Evolutionary conservation across 1,284 basidiomycete genomes (phyloP), one percentile per base, ranked within the genome.

Genomic region (Inonotus hispidus): DNA sequence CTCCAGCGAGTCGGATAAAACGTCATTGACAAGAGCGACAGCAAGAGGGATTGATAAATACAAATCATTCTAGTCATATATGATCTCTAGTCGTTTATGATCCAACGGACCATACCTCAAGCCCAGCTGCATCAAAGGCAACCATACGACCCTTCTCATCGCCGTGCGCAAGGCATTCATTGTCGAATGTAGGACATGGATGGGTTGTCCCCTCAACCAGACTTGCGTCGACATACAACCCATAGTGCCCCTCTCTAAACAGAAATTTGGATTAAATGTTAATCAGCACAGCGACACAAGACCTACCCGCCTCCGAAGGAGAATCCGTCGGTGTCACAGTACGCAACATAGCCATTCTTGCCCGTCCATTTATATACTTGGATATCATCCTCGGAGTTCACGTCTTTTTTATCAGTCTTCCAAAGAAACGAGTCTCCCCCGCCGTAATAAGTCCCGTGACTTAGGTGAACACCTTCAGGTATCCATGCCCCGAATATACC

Each of bases 241-340:
- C 96, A 70, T 92, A 96, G 49, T 85, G 83, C 0, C 92, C 93
- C 59, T 93, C 92, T 3, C 91, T 93, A 66, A 45, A 23, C 50
- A 37, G 0, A 27, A 16, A 41, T 11, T 60, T 2, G 14, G 25
- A n/a, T 29, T 14, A 59, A 27, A 27, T n/a, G 41, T n/a, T 7
- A 14, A 25, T 29, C 37, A 38, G 47, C 35, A 52, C 16, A 14
- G 29, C 1, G 6, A 16, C n/a, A 43, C 16, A 52, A 64, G 49
- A 79, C 90, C 66, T 66, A 93, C 93, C 94, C 93, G 67, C 94
- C 94, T 5, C 94, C 94, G 69, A 96, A 92, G 0, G 91, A 93
- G 64, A 95, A 79, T 68, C 86, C 91, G 45, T 83, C 80, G 0
- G 82, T 75, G 66, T 95, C 92, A 71, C 93, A 93, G 2, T 97